These are phyloP conservation scores for Neurospora africana DNA, from an alignment of 495 filamentous ascomycete genomes.

Conservation along the genomic window DNA sequence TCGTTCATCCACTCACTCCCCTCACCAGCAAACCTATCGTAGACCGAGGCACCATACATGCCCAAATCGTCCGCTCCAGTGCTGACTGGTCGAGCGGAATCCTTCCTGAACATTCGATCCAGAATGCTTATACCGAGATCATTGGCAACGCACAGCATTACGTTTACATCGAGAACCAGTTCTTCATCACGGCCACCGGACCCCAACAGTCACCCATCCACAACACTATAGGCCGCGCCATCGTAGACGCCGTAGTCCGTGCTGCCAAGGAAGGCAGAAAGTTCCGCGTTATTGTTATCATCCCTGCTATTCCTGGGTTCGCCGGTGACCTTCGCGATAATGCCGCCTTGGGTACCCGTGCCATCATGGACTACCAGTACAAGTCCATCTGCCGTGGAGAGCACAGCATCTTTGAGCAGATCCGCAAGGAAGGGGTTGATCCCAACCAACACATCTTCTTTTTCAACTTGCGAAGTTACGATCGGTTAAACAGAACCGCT, in stretches of 20 bases:
- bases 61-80: slow-evolving; percentile 78
- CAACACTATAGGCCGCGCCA: slow-evolving; percentile 76
- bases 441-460: slow-evolving; percentile 75
- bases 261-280: slow-evolving; percentile 79
- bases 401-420: slow-evolving; percentile 75
- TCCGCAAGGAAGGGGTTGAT: slow-evolving; percentile 67
- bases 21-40: slow-evolving; percentile 39
- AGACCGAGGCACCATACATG: slow-evolving; percentile 58
- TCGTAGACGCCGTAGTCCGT: slow-evolving; percentile 78
- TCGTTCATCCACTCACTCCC: slow-evolving; percentile 65
- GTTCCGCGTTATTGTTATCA: slow-evolving; percentile 81
- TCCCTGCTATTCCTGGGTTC: slow-evolving; percentile 88
- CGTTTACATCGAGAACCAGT: slow-evolving; percentile 97
- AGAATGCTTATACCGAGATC: slow-evolving; percentile 79
- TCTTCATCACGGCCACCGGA: slow-evolving; percentile 93
- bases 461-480: slow-evolving; percentile 85
- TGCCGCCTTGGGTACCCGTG: slow-evolving; percentile 74
- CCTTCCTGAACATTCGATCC: slow-evolving; percentile 78
- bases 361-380: slow-evolving; percentile 99
- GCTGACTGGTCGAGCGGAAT: slow-evolving; percentile 95
- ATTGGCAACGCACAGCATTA: slow-evolving; percentile 81
- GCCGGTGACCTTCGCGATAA: slow-evolving; percentile 78
- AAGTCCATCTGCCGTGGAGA: slow-evolving; percentile 88
- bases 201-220: slow-evolving; percentile 74
- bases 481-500: slow-evolving; percentile 74